Percentiles rank a stretch among this genome's conserved stretches.
Evolutionary conservation across 768 basidiomycete genomes (phyloP).

Genomic region (Boletus rubropictus): DNA sequence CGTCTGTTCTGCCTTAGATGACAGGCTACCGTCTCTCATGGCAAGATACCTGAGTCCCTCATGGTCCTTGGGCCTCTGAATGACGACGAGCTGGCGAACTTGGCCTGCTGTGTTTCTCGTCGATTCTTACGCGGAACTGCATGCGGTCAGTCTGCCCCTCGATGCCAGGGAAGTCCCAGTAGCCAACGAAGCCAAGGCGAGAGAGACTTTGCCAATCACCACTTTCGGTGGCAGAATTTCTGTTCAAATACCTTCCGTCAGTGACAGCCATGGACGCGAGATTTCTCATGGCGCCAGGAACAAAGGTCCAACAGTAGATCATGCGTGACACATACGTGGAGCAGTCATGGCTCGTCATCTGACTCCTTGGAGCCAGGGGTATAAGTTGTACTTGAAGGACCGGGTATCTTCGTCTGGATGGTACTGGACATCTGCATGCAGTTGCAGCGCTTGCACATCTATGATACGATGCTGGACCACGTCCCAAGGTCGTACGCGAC

Average conservation of each 20-base stretch:
- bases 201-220: background rate
- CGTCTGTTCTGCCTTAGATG: background rate
- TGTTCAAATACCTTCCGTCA: slow-evolving; percentile 4
- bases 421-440: too few relatives aligned
- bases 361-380: too few relatives aligned
- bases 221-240: slow-evolving; percentile 12
- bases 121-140: background rate
- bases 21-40: slow-evolving; percentile 8
- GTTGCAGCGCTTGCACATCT: too few relatives aligned
- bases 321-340: background rate
- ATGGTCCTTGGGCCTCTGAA: slow-evolving; percentile 1
- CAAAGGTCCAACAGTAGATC: background rate
- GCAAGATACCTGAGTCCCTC: slow-evolving; percentile 3
- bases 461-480: too few relatives aligned
- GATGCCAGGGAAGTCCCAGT: slow-evolving; percentile 13
- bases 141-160: background rate
- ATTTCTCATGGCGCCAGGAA: background rate
- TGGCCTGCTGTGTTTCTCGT: slow-evolving; percentile 9
- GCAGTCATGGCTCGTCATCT: background rate
- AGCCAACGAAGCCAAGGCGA: background rate
- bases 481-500: too few relatives aligned
- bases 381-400: background rate
- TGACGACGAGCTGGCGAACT: background rate
- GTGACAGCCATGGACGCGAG: background rate
- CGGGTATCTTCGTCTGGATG: too few relatives aligned